A percentile compares a stretch with the other conserved stretches of the same genome.
phyloP scores from a whole-genome alignment of 257 asterid genomes.

The Solanum clarkiae region DNA sequence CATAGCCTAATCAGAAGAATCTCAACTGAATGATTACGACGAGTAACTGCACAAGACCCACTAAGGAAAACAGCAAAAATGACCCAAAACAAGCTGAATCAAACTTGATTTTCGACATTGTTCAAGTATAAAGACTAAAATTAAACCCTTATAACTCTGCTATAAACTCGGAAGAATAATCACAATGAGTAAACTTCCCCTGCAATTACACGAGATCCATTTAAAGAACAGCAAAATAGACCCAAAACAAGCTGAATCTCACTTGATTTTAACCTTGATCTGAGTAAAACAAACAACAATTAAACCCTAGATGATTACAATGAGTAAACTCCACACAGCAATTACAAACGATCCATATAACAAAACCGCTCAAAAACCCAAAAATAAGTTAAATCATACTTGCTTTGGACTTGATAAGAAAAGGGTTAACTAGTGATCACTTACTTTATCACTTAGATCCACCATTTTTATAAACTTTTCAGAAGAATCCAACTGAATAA shows the following conservation, averaged over 20 bases:
- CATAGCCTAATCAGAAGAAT: neutral
- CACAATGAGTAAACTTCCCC: neutral
- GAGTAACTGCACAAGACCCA: neutral
- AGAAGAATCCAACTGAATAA: neutral
- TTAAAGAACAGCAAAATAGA: neutral
- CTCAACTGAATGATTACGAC: neutral
- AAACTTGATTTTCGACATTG: neutral
- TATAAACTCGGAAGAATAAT: neutral
- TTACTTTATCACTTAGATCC: conserved; percentile 88
- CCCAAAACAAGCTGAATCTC: neutral
- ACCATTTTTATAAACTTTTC: conserved; percentile 14
- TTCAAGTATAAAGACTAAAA: neutral
- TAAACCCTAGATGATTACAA: too few relatives aligned
- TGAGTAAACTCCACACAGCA: neutral
- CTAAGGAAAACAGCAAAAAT: neutral
- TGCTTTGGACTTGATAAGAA: neutral
- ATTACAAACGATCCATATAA: neutral
- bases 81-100: neutral
- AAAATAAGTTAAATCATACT: neutral
- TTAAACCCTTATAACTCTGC: too few relatives aligned
- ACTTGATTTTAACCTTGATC: neutral
- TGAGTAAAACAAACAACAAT: neutral
- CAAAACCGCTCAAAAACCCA: neutral
- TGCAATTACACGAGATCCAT: neutral
- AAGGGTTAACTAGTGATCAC: conserved; percentile 6